Conservation (phyloP, 129 eudicot genomes). For the Chrysanthemum makinoi region DNA sequence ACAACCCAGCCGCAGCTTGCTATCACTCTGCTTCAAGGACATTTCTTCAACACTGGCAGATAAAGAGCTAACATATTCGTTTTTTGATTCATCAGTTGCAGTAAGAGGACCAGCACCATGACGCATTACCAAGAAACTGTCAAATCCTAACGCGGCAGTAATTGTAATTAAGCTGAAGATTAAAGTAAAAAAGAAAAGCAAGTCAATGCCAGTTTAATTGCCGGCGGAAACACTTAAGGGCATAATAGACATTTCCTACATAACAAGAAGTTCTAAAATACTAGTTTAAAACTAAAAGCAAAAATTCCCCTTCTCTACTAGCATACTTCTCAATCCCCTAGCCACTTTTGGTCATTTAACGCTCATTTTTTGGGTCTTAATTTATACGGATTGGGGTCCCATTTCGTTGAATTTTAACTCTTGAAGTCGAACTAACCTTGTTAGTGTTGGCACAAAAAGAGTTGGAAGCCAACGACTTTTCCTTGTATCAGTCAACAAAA, state of each 20-base stretch:
- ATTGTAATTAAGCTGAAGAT: conserved; percentile 54
- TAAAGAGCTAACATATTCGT: conserved; percentile 32
- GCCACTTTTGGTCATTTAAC: too few species aligned
- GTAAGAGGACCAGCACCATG: conserved; percentile 85
- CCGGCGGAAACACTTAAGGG: conserved; percentile 10
- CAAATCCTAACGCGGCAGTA: conserved; percentile 91
- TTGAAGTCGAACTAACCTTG: too few species aligned
- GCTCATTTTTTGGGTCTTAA: too few species aligned
- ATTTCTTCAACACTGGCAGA: conserved; percentile 40
- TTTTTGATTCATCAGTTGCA: conserved; percentile 26
- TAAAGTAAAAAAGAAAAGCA: not conserved
- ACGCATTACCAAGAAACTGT: conserved; percentile 97
- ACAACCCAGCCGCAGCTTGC: conserved; percentile 68
- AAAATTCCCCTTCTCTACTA: too few species aligned
- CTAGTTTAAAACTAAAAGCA: too few species aligned
- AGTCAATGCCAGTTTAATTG: conserved; percentile 3
- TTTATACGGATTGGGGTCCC: too few species aligned
- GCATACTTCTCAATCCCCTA: too few species aligned
- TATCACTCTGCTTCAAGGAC: conserved; percentile 37
- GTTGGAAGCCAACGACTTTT: conserved; percentile 33
- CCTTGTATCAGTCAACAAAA: conserved; percentile 86
- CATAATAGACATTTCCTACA: conserved; percentile 8
- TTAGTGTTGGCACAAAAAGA: conserved; percentile 43
- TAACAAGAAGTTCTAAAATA: not conserved
- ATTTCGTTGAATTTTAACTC: too few species aligned